These are phyloP conservation scores for Tetrastigma voinierianum DNA, from an alignment of 164 flowering plant genomes.

Conservation along the genomic window DNA sequence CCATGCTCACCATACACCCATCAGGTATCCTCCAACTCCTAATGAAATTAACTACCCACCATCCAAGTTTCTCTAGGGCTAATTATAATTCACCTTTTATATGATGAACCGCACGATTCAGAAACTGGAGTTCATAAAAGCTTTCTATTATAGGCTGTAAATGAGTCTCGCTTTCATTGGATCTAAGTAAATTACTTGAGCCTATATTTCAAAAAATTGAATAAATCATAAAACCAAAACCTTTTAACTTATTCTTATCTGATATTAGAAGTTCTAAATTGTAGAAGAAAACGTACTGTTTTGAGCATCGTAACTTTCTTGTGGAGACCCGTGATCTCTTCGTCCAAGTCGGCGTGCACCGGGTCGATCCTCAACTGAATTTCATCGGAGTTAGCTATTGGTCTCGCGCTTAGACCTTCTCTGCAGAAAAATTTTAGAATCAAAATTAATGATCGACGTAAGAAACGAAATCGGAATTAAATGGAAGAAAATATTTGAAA, in stretches of 20 bases:
- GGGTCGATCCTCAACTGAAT: constrained; percentile 75
- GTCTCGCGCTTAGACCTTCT: constrained; percentile 57
- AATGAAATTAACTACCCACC: too few species aligned
- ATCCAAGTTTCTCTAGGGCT: too few species aligned
- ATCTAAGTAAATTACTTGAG: too few species aligned
- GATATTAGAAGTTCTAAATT: background rate
- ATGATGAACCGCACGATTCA: too few species aligned
- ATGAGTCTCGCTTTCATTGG: too few species aligned
- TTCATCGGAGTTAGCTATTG: constrained; percentile 45
- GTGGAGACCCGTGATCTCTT: constrained; percentile 60
- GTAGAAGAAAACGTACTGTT: constrained; percentile 26
- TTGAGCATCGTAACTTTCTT: constrained; percentile 45
- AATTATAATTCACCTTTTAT: too few species aligned
- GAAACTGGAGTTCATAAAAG: too few species aligned
- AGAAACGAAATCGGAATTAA: background rate
- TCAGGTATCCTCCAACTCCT: too few species aligned
- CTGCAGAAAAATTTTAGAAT: constrained; percentile 27
- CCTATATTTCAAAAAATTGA: background rate
- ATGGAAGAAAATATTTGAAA: background rate
- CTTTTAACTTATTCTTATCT: too few species aligned
- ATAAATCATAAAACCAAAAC: background rate
- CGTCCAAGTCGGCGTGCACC: constrained; percentile 61
- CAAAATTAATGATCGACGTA: too few species aligned
- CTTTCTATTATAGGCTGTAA: too few species aligned
- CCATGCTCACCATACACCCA: too few species aligned